Percentiles rank a stretch among this genome's conserved stretches.
Evolutionary conservation across 352 stramenopile genomes (phyloP).

Genomic region (Globisporangium cylindrosporum): DNA sequence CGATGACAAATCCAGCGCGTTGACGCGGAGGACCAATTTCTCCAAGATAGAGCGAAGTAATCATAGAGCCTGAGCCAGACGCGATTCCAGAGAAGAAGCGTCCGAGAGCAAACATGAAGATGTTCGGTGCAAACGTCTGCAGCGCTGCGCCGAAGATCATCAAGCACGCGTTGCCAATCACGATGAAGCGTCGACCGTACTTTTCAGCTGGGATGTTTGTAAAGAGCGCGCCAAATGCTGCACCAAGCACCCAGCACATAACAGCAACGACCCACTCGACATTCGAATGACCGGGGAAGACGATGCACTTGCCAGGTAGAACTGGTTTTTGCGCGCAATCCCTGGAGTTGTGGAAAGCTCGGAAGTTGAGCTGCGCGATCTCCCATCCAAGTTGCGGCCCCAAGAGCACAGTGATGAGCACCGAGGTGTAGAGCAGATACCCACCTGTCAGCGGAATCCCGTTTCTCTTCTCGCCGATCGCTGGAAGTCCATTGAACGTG

Average conservation of each 20-base stretch:
- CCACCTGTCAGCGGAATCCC: constrained; percentile 19
- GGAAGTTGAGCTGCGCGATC: constrained; percentile 43
- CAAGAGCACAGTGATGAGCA: constrained; percentile 35
- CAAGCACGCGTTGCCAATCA: constrained; percentile 28
- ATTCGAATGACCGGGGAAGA: constrained; percentile 38
- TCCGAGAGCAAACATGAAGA: constrained; percentile 37
- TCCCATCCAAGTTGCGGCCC: constrained; percentile 41
- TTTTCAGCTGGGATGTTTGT: constrained; percentile 32
- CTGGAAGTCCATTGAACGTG: constrained; percentile 5
- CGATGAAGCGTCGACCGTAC: constrained; percentile 31
- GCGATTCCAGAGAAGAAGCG: constrained; percentile 38
- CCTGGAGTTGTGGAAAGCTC: constrained; percentile 35
- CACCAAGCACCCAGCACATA: constrained; percentile 39
- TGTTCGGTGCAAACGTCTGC: constrained; percentile 35
- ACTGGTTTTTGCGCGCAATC: constrained; percentile 27
- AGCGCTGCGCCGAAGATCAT: constrained; percentile 37
- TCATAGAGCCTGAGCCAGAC: constrained; percentile 32
- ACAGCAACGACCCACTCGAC: constrained; percentile 34
- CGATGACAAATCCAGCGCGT: constrained; percentile 37
- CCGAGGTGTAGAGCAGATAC: constrained; percentile 32
- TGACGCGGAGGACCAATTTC: constrained; percentile 34
- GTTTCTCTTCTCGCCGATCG: constrained; percentile 7
- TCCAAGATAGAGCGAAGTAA: constrained; percentile 32
- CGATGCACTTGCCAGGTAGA: constrained; percentile 27
- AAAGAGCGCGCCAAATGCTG: constrained; percentile 29